phyloP scores from a whole-genome alignment of 805 yeast genomes.

The Naumovozyma baii region DNA sequence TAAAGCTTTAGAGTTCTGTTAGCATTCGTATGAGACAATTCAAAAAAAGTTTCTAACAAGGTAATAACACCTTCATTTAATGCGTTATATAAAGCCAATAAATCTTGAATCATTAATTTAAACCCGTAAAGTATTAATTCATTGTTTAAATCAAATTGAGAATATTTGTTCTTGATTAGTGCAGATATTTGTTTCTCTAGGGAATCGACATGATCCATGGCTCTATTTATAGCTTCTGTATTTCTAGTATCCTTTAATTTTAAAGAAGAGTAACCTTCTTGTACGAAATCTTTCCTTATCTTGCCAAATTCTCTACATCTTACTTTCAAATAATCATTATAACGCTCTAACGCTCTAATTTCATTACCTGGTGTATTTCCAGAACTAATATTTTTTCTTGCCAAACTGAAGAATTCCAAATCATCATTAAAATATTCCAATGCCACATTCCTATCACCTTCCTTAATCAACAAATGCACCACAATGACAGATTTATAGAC shows the following conservation, averaged over 20 bases:
- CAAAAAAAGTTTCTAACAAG: conserved; percentile 87
- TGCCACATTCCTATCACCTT: conserved; percentile 75
- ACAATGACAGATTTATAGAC: conserved; percentile 81
- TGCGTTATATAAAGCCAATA: conserved; percentile 76
- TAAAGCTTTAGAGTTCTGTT: conserved; percentile 77
- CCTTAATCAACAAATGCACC: conserved; percentile 82
- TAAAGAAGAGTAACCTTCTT: conserved; percentile 48
- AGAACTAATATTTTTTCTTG: conserved; percentile 19
- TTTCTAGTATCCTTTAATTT: conserved; percentile 39
- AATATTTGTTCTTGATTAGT: conserved; percentile 61
- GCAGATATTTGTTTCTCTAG: conserved; percentile 75
- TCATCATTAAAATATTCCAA: conserved; percentile 46
- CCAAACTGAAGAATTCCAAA: conserved; percentile 43
- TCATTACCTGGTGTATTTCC: conserved; percentile 35
- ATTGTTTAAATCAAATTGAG: conserved; percentile 72
- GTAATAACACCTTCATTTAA: conserved; percentile 94
- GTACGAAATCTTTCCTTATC: conserved; percentile 65
- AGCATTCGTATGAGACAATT: conserved; percentile 79
- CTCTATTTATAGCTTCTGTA: conserved; percentile 52
- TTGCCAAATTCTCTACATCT: conserved; percentile 62
- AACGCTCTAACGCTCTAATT: conserved; percentile 48
- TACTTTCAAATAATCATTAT: conserved; percentile 58
- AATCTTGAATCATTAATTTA: conserved; percentile 80
- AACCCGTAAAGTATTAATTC: conserved; percentile 79
- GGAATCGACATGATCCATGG: conserved; percentile 72